phyloP scores from a whole-genome alignment of 73 alveolate species.

The Paramecium primaurelia region DNA sequence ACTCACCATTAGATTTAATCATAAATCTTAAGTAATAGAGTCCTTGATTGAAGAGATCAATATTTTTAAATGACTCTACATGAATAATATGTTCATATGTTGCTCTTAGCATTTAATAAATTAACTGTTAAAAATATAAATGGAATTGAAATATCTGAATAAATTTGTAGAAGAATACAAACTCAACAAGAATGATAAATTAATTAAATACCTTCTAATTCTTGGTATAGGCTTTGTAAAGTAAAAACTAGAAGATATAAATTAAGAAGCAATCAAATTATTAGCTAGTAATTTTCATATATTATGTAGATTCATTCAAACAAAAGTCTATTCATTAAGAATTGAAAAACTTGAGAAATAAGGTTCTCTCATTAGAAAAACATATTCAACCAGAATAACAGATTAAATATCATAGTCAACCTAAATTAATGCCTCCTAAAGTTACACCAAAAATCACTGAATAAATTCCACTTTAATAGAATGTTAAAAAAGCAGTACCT shows the following conservation, averaged over 20 bases:
- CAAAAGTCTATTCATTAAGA: background rate
- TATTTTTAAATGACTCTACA: constrained; percentile 58
- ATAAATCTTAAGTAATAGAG: constrained; percentile 50
- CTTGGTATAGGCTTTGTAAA: background rate
- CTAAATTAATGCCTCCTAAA: background rate
- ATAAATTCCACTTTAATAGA: background rate
- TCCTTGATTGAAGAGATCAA: constrained; percentile 65
- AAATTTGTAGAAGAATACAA: background rate
- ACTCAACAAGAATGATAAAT: background rate
- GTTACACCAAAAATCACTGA: constrained; percentile 48
- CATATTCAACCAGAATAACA: background rate
- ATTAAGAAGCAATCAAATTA: background rate
- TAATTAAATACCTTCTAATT: background rate
- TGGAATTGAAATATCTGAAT: background rate
- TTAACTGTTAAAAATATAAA: background rate
- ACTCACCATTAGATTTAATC: background rate
- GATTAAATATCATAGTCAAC: constrained; percentile 31
- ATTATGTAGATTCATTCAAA: background rate
- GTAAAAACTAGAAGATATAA: background rate
- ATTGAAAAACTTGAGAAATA: background rate
- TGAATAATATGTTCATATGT: constrained; percentile 49
- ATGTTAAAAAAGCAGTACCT: background rate
- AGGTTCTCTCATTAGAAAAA: background rate
- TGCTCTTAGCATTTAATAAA: constrained; percentile 12
- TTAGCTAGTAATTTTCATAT: background rate